Evolutionary conservation across 352 stramenopile genomes (phyloP).

Genomic region (Pythium scleroteichum): DNA sequence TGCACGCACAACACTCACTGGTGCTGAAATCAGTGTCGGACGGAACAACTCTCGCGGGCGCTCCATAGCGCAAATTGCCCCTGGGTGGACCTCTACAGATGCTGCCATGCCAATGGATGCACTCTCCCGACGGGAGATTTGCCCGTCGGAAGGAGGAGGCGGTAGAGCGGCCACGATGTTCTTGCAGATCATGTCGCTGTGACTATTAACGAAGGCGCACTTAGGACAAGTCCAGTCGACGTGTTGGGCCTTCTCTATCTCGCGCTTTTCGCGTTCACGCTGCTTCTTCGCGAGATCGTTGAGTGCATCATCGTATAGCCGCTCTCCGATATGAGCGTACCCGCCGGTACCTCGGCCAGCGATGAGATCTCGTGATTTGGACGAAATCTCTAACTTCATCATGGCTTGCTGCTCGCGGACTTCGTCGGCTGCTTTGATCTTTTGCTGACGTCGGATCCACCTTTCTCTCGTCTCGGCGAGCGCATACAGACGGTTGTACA

Average conservation of each 20-base stretch:
- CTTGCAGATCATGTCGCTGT: conserved; percentile 56
- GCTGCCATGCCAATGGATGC: background rate
- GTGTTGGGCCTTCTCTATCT: conserved; percentile 43
- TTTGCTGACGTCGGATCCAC: conserved; percentile 71
- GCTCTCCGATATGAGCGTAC: conserved; percentile 68
- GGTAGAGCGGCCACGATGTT: conserved; percentile 40
- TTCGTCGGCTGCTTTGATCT: conserved; percentile 61
- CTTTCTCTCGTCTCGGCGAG: conserved; percentile 72
- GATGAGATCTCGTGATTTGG: conserved; percentile 63
- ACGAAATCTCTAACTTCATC: conserved; percentile 51
- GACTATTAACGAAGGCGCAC: conserved; percentile 65
- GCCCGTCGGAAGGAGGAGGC: background rate
- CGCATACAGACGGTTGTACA: conserved; percentile 68
- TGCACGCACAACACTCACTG: conserved; percentile 20
- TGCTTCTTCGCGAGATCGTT: conserved; percentile 67
- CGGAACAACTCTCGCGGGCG: conserved; percentile 70
- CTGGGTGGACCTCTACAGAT: conserved; percentile 12
- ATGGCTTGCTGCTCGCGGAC: conserved; percentile 41
- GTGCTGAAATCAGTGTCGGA: conserved; percentile 57
- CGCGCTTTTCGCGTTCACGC: conserved; percentile 43
- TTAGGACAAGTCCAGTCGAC: conserved; percentile 83
- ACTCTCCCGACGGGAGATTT: conserved; percentile 15
- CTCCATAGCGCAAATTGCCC: conserved; percentile 50
- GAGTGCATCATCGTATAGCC: conserved; percentile 72
- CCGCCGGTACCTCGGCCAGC: conserved; percentile 49